Evolutionary conservation across 2,329 filamentous ascomycete genomes (phyloP).

Genomic region (Lachnellula willkommii): DNA sequence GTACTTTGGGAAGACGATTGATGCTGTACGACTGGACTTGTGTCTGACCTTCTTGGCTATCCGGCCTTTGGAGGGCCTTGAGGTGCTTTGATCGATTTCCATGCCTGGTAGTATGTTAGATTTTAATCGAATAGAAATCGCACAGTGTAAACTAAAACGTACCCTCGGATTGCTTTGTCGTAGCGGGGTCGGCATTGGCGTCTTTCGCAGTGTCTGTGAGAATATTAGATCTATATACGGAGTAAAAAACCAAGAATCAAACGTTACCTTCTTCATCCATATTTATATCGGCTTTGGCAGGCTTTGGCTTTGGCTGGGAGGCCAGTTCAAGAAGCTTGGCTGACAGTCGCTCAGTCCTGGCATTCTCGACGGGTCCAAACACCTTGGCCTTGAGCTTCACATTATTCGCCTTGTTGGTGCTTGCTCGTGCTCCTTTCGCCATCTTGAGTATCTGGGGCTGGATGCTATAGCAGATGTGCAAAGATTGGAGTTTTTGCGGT

Average conservation of each 20-base stretch:
- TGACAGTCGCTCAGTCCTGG: conserved; percentile 75
- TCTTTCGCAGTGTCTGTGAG: conserved; percentile 14
- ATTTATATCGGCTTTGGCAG: conserved; percentile 44
- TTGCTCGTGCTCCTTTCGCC: conserved; percentile 83
- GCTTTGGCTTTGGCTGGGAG: conserved; percentile 63
- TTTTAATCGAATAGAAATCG: neutral
- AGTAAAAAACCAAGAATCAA: neutral
- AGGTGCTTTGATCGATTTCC: conserved; percentile 50
- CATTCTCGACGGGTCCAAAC: conserved; percentile 76
- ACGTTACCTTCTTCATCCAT: conserved; percentile 39
- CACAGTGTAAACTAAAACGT: neutral
- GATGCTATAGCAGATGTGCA: neutral
- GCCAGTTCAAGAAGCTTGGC: conserved; percentile 80
- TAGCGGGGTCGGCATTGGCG: conserved; percentile 9
- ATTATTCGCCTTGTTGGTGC: conserved; percentile 77
- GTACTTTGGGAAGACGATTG: conserved; percentile 57
- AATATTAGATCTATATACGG: conserved; percentile 7
- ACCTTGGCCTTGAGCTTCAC: conserved; percentile 71
- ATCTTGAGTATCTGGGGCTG: conserved; percentile 46
- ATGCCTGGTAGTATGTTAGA: conserved; percentile 39
- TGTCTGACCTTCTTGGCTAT: conserved; percentile 50
- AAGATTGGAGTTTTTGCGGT: neutral
- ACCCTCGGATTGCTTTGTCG: conserved; percentile 25
- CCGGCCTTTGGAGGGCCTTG: conserved; percentile 42
- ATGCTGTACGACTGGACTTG: conserved; percentile 39